Evolutionary conservation across 1,284 basidiomycete genomes (phyloP), one percentile per base, ranked within the genome.

Genomic region (Naganishia sp.): DNA sequence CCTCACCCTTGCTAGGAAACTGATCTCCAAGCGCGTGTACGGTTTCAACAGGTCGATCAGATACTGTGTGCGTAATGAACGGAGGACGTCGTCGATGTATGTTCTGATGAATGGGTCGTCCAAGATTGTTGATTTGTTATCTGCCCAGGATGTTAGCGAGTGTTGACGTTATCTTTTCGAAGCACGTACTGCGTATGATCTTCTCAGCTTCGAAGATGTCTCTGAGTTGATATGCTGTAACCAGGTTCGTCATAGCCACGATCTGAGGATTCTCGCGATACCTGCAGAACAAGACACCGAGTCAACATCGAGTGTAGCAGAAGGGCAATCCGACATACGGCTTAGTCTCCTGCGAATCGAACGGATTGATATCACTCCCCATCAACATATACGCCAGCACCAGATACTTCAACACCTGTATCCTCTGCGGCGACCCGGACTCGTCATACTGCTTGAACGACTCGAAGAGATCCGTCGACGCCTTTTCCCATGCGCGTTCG

Each of bases 361-460:
- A 99, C 0, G 96, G 96, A 77, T 99, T 97, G 80, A 99, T 96
- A 74, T 95, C 93, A 75, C 91, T 95, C 52, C 94, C 95, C 72
- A 92, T 98, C 67, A 99, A 84, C 94, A 99, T 98, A 80, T 98
- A 94, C 3, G 94, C 92, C 41, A 99, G 85, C 3, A 99, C 96
- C 13, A 99, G 86, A 75, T 99, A 99, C 80, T 99, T 99, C 70
- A 99, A 85, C 5, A 99, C 95, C 81, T 97, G 93, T 61, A 98
- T 97, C 43, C 96, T 86, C 76, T 98, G 94, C 0, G 92, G 88
- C 11, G 92, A 94, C 3, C 96, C 96, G 3, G 94, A 93, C 79
- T 99, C 96, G 73, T 99, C 96, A 77, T 99, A 99, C 77, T 94
- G 96, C 73, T 91, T 86, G 84, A 99, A 99, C 0, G 94, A 94